These are phyloP conservation scores for Plasmodium knowlesi DNA, from an alignment of 169 alveolate species.

Conservation along the genomic window DNA sequence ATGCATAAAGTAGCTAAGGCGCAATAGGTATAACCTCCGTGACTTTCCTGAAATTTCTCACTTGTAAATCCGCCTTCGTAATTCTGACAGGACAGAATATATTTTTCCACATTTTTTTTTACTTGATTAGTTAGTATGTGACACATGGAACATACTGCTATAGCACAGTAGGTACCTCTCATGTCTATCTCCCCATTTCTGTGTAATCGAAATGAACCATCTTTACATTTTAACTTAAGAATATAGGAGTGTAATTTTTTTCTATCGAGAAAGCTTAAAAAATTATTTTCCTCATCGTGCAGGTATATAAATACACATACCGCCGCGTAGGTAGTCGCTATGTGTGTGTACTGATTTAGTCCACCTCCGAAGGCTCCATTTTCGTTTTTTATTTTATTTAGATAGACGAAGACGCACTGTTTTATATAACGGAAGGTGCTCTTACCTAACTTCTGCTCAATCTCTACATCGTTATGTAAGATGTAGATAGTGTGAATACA, in stretches of 20 bases:
- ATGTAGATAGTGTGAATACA: slow-evolving; percentile 62
- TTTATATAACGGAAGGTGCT: slow-evolving; percentile 42
- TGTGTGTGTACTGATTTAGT: slow-evolving; percentile 88
- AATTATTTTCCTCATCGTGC: slow-evolving; percentile 79
- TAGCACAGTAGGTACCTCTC: slow-evolving; percentile 95
- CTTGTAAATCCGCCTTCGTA: slow-evolving; percentile 98
- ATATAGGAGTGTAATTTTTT: slow-evolving; percentile 90
- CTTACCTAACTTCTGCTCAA: slow-evolving; percentile 56
- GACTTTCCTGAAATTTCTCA: slow-evolving; percentile 96
- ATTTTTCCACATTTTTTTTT: slow-evolving; percentile 89
- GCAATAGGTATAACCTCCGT: slow-evolving; percentile 98
- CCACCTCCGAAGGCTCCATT: slow-evolving; percentile 95
- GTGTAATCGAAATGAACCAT: slow-evolving; percentile 93
- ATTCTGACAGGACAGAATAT: slow-evolving; percentile 92
- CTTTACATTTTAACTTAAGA: slow-evolving; percentile 86
- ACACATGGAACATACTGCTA: slow-evolving; percentile 92
- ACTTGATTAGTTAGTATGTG: slow-evolving; percentile 90
- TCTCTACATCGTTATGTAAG: slow-evolving; percentile 46
- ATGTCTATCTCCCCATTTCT: slow-evolving; percentile 96
- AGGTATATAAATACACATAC: slow-evolving; percentile 81
- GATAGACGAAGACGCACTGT: slow-evolving; percentile 45
- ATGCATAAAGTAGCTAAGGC: slow-evolving; percentile 94
- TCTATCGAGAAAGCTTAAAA: slow-evolving; percentile 90
- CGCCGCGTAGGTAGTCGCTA: slow-evolving; percentile 95
- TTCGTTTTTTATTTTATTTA: slow-evolving; percentile 70